Base-by-base conservation (phyloP, 1,284 basidiomycete species). In the Trichosporon sp. region DNA sequence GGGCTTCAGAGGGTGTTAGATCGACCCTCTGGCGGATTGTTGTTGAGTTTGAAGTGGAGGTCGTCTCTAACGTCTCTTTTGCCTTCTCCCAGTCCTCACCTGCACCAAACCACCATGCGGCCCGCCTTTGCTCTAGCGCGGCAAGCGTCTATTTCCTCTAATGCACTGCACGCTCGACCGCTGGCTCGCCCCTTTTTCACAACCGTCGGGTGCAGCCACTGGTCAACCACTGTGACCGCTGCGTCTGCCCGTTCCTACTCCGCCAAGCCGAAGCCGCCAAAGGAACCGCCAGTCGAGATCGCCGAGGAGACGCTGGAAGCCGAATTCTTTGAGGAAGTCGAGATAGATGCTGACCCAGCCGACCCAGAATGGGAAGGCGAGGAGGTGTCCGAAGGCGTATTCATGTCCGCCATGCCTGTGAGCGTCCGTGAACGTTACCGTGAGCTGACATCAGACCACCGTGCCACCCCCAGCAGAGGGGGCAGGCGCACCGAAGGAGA, bases 321-420 rank as follows among this genome's bases (percentile, higher is more conserved):
- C 21, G 69, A 66, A 32, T 64, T 70, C 16, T 40, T 75, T n/a
- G 73, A 71, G 21, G 74, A 73, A 19, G 70, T 66, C 2, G 68
- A 71, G 38, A n/a, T 74, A 4, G 69, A 69, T 1, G 70, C 21
- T 5, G 59, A 66, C 8, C 67, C 37, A 2, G 70, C 21, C 11
- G 59, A 66, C 8, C 67, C 37, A 8, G 72, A 69, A 8, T 68
- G 74, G 68, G 72, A 70, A 59, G 70, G 70, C 7, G 71, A 75
- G 11, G 74, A 73, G 72, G 51, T 73, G 0, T 21, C 64, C 10
- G 72, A 75, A 11, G 72, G 72, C 26, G 74, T 73, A 16, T 73
- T 71, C 35, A 48, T 73, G 10, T 68, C 63, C 46, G 67, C 59
- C 31, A 63, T 69, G 4, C 21, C 64, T 12, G 72, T 71, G 43